phyloP scores from a whole-genome alignment of 805 yeast species.

The Saturnispora quitensis region DNA sequence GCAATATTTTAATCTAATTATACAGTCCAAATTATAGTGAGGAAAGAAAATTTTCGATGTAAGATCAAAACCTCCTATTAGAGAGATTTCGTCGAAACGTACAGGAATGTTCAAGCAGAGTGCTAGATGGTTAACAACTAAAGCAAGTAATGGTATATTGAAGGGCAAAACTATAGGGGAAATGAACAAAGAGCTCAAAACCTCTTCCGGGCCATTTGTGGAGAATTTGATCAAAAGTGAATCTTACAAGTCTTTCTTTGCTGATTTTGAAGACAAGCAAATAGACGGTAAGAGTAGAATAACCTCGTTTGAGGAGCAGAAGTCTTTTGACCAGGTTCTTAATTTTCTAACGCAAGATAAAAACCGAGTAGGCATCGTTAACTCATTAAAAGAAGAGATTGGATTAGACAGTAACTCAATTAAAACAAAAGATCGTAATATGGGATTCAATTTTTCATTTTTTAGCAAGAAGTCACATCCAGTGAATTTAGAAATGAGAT shows the following conservation, averaged over 20 bases:
- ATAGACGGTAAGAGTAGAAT: slow-evolving; percentile 12
- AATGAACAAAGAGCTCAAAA: not conserved
- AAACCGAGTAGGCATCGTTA: slow-evolving; percentile 19
- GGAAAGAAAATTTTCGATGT: not conserved
- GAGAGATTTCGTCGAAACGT: slow-evolving; percentile 23
- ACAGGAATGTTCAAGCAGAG: slow-evolving; percentile 30
- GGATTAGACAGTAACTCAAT: slow-evolving; percentile 8
- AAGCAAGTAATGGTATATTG: slow-evolving; percentile 42
- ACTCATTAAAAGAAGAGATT: slow-evolving; percentile 20
- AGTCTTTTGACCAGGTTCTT: slow-evolving; percentile 25
- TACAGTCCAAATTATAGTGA: not conserved
- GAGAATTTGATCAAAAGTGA: slow-evolving; percentile 9
- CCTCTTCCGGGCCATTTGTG: not conserved
- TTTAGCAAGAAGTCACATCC: slow-evolving; percentile 9
- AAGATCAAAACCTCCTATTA: not conserved
- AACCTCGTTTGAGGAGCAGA: slow-evolving; percentile 26
- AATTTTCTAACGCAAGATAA: slow-evolving; percentile 20
- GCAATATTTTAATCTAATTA: not conserved
- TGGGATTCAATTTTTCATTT: slow-evolving; percentile 3
- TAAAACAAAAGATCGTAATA: not conserved
- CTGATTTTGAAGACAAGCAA: slow-evolving; percentile 19
- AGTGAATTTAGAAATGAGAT: slow-evolving; percentile 13
- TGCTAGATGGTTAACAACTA: slow-evolving; percentile 36
- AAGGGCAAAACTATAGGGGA: slow-evolving; percentile 38
- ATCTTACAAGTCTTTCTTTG: slow-evolving; percentile 20